Conservation (phyloP, 2,329 filamentous ascomycete species). For the Cordyceps cateniannulata region DNA sequence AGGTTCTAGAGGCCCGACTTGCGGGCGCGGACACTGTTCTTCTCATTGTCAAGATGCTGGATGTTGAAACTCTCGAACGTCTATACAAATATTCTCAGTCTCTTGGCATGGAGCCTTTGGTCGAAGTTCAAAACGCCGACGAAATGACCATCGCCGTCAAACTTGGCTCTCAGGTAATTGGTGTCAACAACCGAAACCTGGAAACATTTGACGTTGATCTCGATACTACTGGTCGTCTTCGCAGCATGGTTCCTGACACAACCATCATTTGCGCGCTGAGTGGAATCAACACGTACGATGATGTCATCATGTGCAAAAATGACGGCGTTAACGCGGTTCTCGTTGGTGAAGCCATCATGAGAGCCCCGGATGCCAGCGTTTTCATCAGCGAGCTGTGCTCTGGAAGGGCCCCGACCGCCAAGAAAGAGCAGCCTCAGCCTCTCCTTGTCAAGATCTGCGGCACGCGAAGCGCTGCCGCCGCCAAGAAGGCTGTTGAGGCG, state of each 20-base stretch:
- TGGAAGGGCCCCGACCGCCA: slow-evolving; percentile 34
- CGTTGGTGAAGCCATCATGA: slow-evolving; percentile 94
- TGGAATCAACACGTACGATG: slow-evolving; percentile 82
- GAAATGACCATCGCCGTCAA: slow-evolving; percentile 87
- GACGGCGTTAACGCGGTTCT: slow-evolving; percentile 90
- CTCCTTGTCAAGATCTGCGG: slow-evolving; percentile 93
- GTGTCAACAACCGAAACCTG: slow-evolving; percentile 95
- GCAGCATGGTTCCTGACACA: slow-evolving; percentile 76
- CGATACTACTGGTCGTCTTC: slow-evolving; percentile 80
- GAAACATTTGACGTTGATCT: slow-evolving; percentile 97
- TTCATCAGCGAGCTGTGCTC: slow-evolving; percentile 85
- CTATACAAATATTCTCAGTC: slow-evolving; percentile 85
- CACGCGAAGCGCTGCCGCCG: slow-evolving; percentile 75
- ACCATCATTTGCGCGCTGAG: slow-evolving; percentile 91
- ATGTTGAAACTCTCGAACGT: slow-evolving; percentile 61
- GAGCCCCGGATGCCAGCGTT: slow-evolving; percentile 69
- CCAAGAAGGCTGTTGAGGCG: slow-evolving; percentile 71
- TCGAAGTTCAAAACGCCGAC: slow-evolving; percentile 90
- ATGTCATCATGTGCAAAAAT: slow-evolving; percentile 80
- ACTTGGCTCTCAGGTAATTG: slow-evolving; percentile 84
- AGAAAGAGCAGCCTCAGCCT: slow-evolving; percentile 30
- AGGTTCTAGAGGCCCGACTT: slow-evolving; percentile 88
- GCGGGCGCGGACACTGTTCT: slow-evolving; percentile 92
- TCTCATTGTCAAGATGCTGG: slow-evolving; percentile 97
- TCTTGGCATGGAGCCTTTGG: slow-evolving; percentile 93